Evolutionary conservation across 2,329 filamentous ascomycete species (phyloP), one percentile per base, ranked within the genome.

Genomic region (Talaromyces sp.): DNA sequence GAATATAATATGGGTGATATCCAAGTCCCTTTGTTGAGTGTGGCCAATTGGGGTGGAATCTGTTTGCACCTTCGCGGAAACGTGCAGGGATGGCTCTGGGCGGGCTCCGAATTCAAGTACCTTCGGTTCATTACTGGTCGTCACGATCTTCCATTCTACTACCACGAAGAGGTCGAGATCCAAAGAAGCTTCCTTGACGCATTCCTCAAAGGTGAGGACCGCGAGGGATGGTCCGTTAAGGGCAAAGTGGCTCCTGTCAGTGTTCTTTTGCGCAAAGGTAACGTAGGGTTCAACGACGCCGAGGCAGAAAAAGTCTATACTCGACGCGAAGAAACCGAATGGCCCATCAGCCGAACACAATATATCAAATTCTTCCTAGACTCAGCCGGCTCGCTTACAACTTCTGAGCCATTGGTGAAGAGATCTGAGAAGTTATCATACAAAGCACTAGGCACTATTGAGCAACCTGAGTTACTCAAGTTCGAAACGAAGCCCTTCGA

Each of bases 91-190:
- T 91, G 84, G 64, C 78, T 78, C 1, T 81, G 87, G 57, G 88
- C 89, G 0, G 87, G 87, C 0, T 90, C 88, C 0, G 80, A 86
- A 65, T 79, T 87, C 67, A 91, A 91, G 73, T 92, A 89, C 68
- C 80, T 91, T 0, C 84, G 89, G 7, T 86, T 90, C 73, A 89
- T 91, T 71, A 87, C 85, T 0, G 89, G 89, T 1, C 83, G 89
- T 0, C 89, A 92, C 67, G 89, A 91, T 69, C 79, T 91, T 1
- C 89, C 89, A 0, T 91, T 91, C 73, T 92, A 90, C 76, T 90
- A 90, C 72, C 74, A 83, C 1, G 86, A 90, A 57, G 87, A 90
- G 67, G 88, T 90, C 0, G 86, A 89, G 66, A 69, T 91, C 0
- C 89, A 91, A 71, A 82, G 80, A 56, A 86, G 84, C 68, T 92